Evolutionary conservation across 768 basidiomycete genomes (phyloP), one percentile per base, ranked within the genome.

Genomic region (Obba rivulosa): DNA sequence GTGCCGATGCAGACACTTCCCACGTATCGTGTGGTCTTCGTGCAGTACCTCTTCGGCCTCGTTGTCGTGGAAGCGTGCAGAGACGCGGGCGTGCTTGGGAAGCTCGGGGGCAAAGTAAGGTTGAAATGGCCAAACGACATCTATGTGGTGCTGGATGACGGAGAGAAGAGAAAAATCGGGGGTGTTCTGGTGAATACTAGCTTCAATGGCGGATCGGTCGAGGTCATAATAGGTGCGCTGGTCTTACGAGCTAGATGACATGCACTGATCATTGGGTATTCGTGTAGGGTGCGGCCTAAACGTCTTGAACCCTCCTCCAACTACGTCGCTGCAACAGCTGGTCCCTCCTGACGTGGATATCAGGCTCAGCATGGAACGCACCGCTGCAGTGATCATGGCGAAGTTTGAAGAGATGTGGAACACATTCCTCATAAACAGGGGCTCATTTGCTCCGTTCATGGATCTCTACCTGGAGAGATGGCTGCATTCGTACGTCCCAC

Each of bases 81-180:
- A 42, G 76, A 81, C 2, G 68, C 69, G 2, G 69, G 57, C 9
- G 73, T 83, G n/a, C 70, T 85, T 0, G 79, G 51, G 20, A 63
- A 48, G 28, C 72, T 69, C 43, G 83, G 79, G 11, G 67, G 79
- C 2, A 72, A 72, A 13, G 78, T 96, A 10, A 74, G 83, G 35
- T 69, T 98, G 21, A 98, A 97, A 65, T 98, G 96, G 96, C 96
- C 95, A 17, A 98, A 98, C 59, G 96, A 98, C 57, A 71, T 99
- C 3, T 97, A 97, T 58, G 87, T 83, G 2, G 74, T 81, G 35
- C 80, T 71, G 28, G 68, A 64, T 3, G 70, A 80, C 50, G 80
- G 70, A 34, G 69, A 66, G 55, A 66, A 66, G 49, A 83, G 77
- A 66, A 98, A 99, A 66, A 69, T 97, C 31, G 95, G 95, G 0